Evolutionary conservation across 2,329 filamentous ascomycete species (phyloP), one percentile per base, ranked within the genome.

Genomic region (Phialophora expanda): DNA sequence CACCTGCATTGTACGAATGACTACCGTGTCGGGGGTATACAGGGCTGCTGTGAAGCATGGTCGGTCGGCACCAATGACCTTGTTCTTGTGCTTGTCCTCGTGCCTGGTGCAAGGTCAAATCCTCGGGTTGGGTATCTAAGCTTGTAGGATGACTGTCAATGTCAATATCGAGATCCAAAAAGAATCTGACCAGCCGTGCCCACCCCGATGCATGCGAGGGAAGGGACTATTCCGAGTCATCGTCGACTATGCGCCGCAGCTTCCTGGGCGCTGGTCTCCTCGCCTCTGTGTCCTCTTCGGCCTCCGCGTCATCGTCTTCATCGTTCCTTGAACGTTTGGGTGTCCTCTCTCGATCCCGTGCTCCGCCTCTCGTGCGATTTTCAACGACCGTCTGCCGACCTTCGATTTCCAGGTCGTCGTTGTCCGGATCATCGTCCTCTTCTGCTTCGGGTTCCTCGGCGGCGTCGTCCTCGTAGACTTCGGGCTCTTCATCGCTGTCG

Each of bases 401-500:
- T 70, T 74, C 72, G 73, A 68, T 74, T 69, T 69, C 72, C 57
- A 61, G 64, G 12, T 79, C 79, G 69, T 83, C 81, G 65, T 78
- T 76, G 30, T 80, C 78, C 2, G 80, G 80, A 57, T 80, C 80
- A 54, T 78, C 69, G 2, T 69, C 78, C 8, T 78, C 72, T 24
- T 77, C 75, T 34, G 64, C 38, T 20, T 44, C 77, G 55, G 80
- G 78, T 46, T 75, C 76, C 12, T 81, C 75, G 9, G 76, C 81
- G 4, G 78, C 79, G 24, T 79, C 79, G 24, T 79, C 77, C 8
- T 77, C 81, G 17, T 76, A 79, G 34, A 81, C 73, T 66, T 83
- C 81, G 1, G 76, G 74, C 55, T 83, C 81, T 71, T 83, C 81
- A 57, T 83, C 81, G 55, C 80, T 82, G 17, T 76, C 77, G 26